Evolutionary conservation across 2,329 filamentous ascomycete genomes (phyloP), one percentile per base, ranked within the genome.

Genomic region (Neonectria neomacrospora): DNA sequence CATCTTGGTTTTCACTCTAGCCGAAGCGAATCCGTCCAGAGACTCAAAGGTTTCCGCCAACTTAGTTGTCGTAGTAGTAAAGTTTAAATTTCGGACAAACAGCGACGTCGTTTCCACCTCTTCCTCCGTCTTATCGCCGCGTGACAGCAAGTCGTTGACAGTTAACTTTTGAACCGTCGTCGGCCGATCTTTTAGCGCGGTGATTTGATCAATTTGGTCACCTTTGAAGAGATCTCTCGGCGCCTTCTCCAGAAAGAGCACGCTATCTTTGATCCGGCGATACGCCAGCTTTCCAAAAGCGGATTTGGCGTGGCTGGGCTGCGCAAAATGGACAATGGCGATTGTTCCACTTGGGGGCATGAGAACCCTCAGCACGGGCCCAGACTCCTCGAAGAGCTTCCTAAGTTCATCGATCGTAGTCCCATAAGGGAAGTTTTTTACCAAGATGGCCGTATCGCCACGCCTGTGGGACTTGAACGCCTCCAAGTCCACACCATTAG

Each of bases 261-360:
- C 90, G 2, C 92, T 96, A 75, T 95, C 94, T 77, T 95, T 95
- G 75, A 99, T 86, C 73, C 94, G 93, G 63, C 93, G 90, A 79
- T 98, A 98, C 1, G 95, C 93, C 60, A 98, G 83, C 68, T 90
- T 89, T 67, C 88, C 88, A 80, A 97, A 97, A 2, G 96, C 96
- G 63, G 90, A 85, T 76, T 93, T 91, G 55, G 92, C 94, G 75
- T 97, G 89, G 32, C 90, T 88, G 8, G 92, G 83, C 71, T 94
- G 90, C 3, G 88, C 85, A 75, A 95, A 97, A 76, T 97, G 93
- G 23, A 97, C 90, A 76, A 99, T 95, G 28, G 96, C 96, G 74
- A 97, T 97, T 57, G 94, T 97, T 28, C 94, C 94, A 63, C 91
- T 91, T 1, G 96, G 94, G 12, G 96, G 96, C 90, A 99, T 96